A percentile compares a stretch with the other conserved stretches of the same genome.
Evolutionary conservation across 2,329 filamentous ascomycete genomes (phyloP).

Genomic region (Cadophora malorum): DNA sequence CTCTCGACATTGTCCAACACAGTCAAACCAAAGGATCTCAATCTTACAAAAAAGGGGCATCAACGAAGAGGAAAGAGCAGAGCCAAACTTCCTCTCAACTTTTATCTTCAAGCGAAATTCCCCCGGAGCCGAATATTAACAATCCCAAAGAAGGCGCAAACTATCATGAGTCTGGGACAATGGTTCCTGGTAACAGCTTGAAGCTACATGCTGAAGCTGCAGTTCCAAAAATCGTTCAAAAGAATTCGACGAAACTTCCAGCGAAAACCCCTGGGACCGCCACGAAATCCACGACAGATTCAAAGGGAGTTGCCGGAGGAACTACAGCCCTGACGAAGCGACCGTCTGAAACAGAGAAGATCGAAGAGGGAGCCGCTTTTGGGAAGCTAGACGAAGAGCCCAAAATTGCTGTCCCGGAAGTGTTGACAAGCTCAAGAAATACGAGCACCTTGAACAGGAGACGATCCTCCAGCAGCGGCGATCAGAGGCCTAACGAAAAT

Average conservation of each 20-base stretch:
- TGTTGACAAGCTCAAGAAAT: not conserved
- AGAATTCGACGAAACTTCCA: not conserved
- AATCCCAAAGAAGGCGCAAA: not conserved
- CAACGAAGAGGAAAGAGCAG: not conserved
- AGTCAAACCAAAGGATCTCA: not conserved
- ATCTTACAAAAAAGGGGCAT: not conserved
- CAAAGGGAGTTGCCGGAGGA: not conserved
- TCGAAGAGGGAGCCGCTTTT: not conserved
- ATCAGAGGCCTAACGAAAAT: not conserved
- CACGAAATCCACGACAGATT: not conserved
- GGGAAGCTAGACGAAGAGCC: not conserved
- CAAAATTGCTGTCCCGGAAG: not conserved
- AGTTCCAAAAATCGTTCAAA: too few relatives aligned
- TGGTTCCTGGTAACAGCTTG: not conserved
- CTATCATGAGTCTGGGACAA: not conserved
- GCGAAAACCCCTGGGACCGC: not conserved
- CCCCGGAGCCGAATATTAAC: not conserved
- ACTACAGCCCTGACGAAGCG: not conserved
- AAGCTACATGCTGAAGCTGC: not conserved
- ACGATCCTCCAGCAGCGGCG: not conserved
- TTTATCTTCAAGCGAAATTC: not conserved
- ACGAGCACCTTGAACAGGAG: not conserved
- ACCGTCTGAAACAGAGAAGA: not conserved
- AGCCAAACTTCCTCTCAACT: not conserved
- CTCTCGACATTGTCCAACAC: not conserved